These are phyloP conservation scores for Verticillium albo-atrum DNA, from an alignment of 2,329 filamentous ascomycete species.

Conservation along the genomic window DNA sequence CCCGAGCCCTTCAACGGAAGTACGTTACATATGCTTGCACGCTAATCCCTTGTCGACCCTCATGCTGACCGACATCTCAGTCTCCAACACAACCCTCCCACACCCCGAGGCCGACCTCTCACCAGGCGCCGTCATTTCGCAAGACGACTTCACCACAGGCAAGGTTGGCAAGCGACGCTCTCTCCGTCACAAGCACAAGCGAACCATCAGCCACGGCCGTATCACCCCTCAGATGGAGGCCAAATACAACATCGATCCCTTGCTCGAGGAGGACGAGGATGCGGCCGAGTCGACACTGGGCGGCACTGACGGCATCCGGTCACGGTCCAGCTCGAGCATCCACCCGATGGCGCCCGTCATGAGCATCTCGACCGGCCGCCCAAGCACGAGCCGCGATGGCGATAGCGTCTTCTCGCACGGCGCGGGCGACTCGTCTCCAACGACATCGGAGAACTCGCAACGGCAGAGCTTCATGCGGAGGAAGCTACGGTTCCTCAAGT, in stretches of 20 bases:
- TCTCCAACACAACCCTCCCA: constrained; percentile 55
- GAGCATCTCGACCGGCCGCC: constrained; percentile 8
- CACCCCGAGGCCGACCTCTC: constrained; percentile 59
- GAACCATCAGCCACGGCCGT: constrained; percentile 41
- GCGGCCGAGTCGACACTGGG: constrained; percentile 7
- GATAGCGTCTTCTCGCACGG: constrained; percentile 29
- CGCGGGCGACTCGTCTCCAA: constrained; percentile 15
- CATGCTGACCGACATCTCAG: constrained; percentile 19
- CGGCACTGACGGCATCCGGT: neutral
- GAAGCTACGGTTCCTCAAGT: constrained; percentile 7
- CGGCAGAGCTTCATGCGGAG: neutral
- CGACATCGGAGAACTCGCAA: constrained; percentile 1
- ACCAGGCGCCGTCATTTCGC: constrained; percentile 51
- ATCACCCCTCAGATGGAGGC: constrained; percentile 33
- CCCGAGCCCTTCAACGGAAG: constrained; percentile 45
- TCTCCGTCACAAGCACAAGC: constrained; percentile 42
- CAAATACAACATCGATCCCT: constrained; percentile 21
- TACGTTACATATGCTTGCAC: constrained; percentile 20
- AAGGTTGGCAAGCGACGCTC: constrained; percentile 37
- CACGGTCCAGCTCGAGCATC: constrained; percentile 9
- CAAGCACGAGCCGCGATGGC: constrained; percentile 25
- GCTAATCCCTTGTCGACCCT: neutral
- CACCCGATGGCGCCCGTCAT: constrained; percentile 2
- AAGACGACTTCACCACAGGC: constrained; percentile 44
- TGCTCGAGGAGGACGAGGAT: constrained; percentile 14